These are phyloP conservation scores for Lathyrus oleraceus DNA, from an alignment of 306 rosid genomes.

Conservation along the genomic window DNA sequence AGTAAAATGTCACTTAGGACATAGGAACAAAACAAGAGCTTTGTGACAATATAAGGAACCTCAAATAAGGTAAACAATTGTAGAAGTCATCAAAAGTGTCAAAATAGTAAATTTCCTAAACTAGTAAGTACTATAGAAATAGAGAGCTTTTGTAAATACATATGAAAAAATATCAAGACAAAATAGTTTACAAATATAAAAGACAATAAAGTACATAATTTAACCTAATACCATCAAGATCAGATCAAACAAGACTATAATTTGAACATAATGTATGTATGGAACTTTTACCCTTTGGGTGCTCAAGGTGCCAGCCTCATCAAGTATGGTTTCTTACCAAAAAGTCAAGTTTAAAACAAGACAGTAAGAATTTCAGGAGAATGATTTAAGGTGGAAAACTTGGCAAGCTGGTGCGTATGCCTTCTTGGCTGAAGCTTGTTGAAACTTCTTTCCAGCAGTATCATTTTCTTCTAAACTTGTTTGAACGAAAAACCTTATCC, in stretches of 20 bases:
- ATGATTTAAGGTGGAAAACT: conserved; percentile 88
- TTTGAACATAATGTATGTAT: conserved; percentile 38
- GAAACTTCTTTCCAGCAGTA: conserved; percentile 80
- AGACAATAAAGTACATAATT: conserved; percentile 30
- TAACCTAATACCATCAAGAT: conserved; percentile 31
- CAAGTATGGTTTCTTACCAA: conserved; percentile 34
- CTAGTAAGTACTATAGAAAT: conserved; percentile 15
- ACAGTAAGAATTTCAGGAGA: conserved; percentile 42
- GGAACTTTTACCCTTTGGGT: conserved; percentile 61
- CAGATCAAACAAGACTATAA: conserved; percentile 30
- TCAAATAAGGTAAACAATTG: conserved; percentile 11
- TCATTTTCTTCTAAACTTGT: conserved; percentile 84
- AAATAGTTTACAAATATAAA: conserved; percentile 33
- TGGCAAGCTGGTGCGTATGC: conserved; percentile 81
- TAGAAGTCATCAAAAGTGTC: conserved; percentile 8
- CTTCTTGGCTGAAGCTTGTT: conserved; percentile 78
- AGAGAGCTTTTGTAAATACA: background rate
- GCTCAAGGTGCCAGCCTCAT: conserved; percentile 32
- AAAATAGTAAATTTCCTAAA: conserved; percentile 16
- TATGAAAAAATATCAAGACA: conserved; percentile 23
- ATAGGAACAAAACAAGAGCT: background rate
- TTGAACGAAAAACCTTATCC: conserved; percentile 88
- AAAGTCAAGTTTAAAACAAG: conserved; percentile 33
- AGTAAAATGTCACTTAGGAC: too few relatives aligned
- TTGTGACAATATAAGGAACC: background rate